Percentiles rank a stretch among this genome's conserved stretches.
Evolutionary conservation across 768 basidiomycete species (phyloP).

Genomic region (Termitomyces sp.): DNA sequence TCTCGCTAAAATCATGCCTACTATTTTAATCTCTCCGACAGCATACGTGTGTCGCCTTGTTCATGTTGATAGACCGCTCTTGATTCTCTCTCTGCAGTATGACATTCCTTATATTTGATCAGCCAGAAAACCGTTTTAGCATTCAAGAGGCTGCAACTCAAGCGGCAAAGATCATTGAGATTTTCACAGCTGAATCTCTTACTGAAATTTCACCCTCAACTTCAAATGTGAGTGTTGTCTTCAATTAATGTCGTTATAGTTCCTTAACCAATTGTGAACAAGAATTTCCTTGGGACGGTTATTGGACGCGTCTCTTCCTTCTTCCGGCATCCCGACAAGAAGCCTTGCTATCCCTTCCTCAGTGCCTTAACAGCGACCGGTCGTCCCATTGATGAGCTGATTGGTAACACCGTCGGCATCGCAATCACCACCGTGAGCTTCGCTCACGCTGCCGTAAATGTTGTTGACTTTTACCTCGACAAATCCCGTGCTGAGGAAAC

Average conservation of each 20-base stretch:
- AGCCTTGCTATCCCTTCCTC: constrained; percentile 34
- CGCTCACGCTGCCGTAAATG: constrained; percentile 41
- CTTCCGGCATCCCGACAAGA: constrained; percentile 15
- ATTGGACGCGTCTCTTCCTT: constrained; percentile 1
- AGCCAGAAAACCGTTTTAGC: constrained; percentile 27
- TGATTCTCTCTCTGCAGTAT: constrained; percentile 7
- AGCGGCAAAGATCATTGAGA: constrained; percentile 24
- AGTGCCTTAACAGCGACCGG: constrained; percentile 27
- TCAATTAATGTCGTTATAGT: neutral
- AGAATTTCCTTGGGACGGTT: constrained; percentile 9
- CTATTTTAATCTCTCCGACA: neutral
- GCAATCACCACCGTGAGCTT: constrained; percentile 43
- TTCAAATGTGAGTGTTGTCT: constrained; percentile 18
- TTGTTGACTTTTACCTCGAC: constrained; percentile 50
- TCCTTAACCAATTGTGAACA: neutral
- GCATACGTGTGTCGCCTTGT: constrained; percentile 6
- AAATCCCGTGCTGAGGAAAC: constrained; percentile 32
- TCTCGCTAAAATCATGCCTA: neutral
- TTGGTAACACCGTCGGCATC: constrained; percentile 39
- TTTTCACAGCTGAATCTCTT: constrained; percentile 26
- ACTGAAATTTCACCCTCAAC: constrained; percentile 17
- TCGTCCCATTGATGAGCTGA: constrained; percentile 33
- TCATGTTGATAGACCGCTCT: neutral
- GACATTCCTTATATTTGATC: constrained; percentile 21
- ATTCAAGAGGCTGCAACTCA: constrained; percentile 22